A percentile compares a stretch with the other conserved stretches of the same genome.
Conservation (phyloP, 108 stramenopile genomes). For the Nitzschia inconspicua region DNA sequence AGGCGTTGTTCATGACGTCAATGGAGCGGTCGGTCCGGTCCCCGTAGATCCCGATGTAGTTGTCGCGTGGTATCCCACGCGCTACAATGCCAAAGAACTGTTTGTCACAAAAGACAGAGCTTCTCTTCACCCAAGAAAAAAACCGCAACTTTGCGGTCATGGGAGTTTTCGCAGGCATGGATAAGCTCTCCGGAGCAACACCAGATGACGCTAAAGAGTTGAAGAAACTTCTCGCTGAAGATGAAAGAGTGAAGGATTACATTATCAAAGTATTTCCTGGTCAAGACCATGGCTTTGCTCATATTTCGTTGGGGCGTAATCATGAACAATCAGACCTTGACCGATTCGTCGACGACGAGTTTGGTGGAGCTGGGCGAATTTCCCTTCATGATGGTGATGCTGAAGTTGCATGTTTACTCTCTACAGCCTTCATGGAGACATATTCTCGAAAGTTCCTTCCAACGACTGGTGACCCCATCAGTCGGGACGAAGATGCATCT, state of each 20-base stretch:
- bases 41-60: conserved; percentile 71
- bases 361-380: conserved; percentile 53
- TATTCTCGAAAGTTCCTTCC: conserved; percentile 78
- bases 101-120: conserved; percentile 42
- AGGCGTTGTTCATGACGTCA: conserved; percentile 60
- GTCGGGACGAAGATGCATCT: conserved; percentile 46
- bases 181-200: conserved; percentile 63
- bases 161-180: conserved; percentile 76
- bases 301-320: conserved; percentile 27
- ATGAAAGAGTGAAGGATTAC: conserved; percentile 65
- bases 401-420: conserved; percentile 79
- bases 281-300: conserved; percentile 82
- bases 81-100: conserved; percentile 59
- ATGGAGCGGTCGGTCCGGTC: conserved; percentile 52
- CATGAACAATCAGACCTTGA: conserved; percentile 33
- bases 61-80: conserved; percentile 85
- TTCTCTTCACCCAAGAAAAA: conserved; percentile 12
- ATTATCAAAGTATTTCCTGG: conserved; percentile 85
- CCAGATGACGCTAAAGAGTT: conserved; percentile 62
- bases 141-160: conserved; percentile 55
- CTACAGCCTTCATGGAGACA: conserved; percentile 86
- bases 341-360: conserved; percentile 63
- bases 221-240: conserved; percentile 53
- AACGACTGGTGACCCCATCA: conserved; percentile 61
- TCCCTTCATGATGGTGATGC: conserved; percentile 52